phyloP scores from a whole-genome alignment of 164 flowering plant genomes.

The Cinnamomum chago region DNA sequence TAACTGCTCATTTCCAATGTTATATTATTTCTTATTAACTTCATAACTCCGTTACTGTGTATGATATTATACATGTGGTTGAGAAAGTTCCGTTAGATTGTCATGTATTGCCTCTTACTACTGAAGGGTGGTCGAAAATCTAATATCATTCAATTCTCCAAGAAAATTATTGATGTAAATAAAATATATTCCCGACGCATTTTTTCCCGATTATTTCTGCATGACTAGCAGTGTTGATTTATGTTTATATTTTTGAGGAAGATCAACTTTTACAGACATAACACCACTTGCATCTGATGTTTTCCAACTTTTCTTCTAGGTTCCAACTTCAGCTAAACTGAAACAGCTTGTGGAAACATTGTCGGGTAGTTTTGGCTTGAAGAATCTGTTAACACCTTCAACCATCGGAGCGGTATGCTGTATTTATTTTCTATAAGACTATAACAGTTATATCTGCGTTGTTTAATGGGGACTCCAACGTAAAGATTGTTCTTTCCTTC shows the following conservation, averaged over 20 bases:
- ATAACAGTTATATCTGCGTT: neutral
- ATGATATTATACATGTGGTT: neutral
- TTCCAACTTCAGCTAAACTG: conserved; percentile 17
- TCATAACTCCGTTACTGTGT: too few species aligned
- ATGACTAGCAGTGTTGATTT: neutral
- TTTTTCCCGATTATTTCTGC: neutral
- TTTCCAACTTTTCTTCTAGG: conserved; percentile 23
- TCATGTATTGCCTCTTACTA: neutral
- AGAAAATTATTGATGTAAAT: neutral
- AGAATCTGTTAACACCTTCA: conserved; percentile 53
- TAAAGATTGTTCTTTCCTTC: neutral
- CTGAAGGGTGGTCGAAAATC: neutral
- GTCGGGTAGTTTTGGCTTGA: conserved; percentile 29
- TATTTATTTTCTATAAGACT: conserved; percentile 5
- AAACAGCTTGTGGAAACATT: conserved; percentile 17
- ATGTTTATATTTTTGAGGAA: too few species aligned
- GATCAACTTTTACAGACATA: neutral
- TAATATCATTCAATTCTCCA: neutral
- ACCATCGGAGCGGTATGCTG: conserved; percentile 53
- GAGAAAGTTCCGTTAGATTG: neutral
- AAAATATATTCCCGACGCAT: neutral
- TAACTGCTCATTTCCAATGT: neutral
- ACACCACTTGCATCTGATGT: conserved; percentile 4
- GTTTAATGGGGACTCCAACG: neutral
- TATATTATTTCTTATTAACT: too few species aligned